phyloP scores from a whole-genome alignment of 257 asterid species.

The Jacaranda copaia region DNA sequence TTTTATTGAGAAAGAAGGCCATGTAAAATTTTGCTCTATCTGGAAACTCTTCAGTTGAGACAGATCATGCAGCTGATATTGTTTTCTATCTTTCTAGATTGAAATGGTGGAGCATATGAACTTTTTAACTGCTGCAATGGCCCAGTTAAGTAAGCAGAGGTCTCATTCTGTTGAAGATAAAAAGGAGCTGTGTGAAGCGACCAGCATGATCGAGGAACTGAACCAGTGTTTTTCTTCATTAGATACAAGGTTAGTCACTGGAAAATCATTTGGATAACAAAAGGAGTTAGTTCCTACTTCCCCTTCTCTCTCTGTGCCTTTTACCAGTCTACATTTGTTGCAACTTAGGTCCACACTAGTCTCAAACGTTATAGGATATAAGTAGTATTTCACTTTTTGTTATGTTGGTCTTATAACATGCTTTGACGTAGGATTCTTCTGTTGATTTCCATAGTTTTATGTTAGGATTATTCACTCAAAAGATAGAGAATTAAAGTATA shows the following conservation, averaged over 20 bases:
- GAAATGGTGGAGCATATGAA: slow-evolving; percentile 33
- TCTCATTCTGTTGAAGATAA: slow-evolving; percentile 29
- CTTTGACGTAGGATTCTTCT: too few relatives aligned
- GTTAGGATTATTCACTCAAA: too few relatives aligned
- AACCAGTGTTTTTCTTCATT: slow-evolving; percentile 2
- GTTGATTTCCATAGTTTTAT: too few relatives aligned
- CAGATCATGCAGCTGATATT: not conserved
- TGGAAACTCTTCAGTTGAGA: not conserved
- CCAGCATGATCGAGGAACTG: slow-evolving; percentile 10
- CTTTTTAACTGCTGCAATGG: slow-evolving; percentile 20
- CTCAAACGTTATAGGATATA: too few relatives aligned
- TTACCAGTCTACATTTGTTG: too few relatives aligned
- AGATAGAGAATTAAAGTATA: too few relatives aligned
- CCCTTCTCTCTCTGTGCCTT: too few relatives aligned
- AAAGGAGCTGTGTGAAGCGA: not conserved
- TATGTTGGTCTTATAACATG: too few relatives aligned
- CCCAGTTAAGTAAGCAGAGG: slow-evolving; percentile 9
- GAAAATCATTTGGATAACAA: not conserved
- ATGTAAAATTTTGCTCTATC: not conserved
- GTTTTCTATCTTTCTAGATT: slow-evolving; percentile 28
- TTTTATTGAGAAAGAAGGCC: slow-evolving; percentile 47
- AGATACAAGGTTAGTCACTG: slow-evolving; percentile 17
- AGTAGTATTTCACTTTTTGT: too few relatives aligned
- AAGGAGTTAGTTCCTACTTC: too few relatives aligned
- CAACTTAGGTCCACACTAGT: too few relatives aligned